Evolutionary conservation across 1,284 basidiomycete genomes (phyloP), one percentile per base, ranked within the genome.

Genomic region (Trichosporon ovoides): DNA sequence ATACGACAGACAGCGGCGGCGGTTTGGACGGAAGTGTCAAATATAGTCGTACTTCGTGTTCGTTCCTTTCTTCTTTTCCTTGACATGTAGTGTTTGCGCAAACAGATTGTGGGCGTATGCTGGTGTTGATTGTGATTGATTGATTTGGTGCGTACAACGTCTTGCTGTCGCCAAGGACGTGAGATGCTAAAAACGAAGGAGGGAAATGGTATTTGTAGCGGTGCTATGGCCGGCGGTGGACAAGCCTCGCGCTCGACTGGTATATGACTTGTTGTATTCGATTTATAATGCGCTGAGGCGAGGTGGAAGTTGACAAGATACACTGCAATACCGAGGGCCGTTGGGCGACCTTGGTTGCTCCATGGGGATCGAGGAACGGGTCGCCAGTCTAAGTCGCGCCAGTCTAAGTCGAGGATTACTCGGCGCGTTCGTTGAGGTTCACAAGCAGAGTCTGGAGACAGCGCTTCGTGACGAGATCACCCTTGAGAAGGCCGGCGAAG

Each of bases 401-500:
- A n/a, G n/a, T n/a, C n/a, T n/a, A n/a, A 4, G 37, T 28, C 11
- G 24, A 3, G 24, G 7, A 7, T 56, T 64, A 68, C 55, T 80
- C 79, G 46, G 73, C 73, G 37, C 78, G 74, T 62, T 82, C 80
- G 57, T 79, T 78, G 51, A 99, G 83, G 76, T 98, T 98, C 77
- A 91, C 88, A 64, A 98, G 83, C 40, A 99, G 83, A 24, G 93
- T 98, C 33, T 91, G 91, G 62, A 99, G 83, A 79, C 95, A 98
- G 68, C 93, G 85, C 80, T 95, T 95, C 35, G 92, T 95, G 64
- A 95, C 92, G 85, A 94, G 89, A 72, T 97, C 93, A 53, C 91
- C 91, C 83, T 94, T 96, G 70, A 98, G 83, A 65, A 97, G 81
- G 52, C 85, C 85, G 54, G 84, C 86, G 73, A 99, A 99, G 0